phyloP scores from a whole-genome alignment of 768 basidiomycete species.

The Lactarius sp. region DNA sequence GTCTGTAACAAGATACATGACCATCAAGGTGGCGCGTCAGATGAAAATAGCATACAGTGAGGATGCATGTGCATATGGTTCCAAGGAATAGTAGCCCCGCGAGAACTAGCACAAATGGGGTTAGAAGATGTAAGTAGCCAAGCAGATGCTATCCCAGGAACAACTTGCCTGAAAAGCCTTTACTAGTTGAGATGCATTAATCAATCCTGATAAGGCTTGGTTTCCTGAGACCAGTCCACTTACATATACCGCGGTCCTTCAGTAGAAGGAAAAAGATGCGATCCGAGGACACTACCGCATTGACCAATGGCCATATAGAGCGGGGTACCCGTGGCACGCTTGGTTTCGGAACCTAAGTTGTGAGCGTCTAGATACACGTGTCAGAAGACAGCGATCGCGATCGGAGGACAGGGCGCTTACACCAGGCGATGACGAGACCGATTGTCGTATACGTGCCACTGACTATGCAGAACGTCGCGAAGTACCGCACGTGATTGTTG shows the following conservation, averaged over 20 bases:
- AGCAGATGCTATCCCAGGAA: not conserved
- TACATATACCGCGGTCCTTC: constrained; percentile 66
- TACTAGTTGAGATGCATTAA: constrained; percentile 33
- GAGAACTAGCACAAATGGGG: constrained; percentile 34
- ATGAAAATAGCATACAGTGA: constrained; percentile 38
- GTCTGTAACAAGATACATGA: constrained; percentile 35
- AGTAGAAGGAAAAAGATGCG: constrained; percentile 61
- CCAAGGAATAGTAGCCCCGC: constrained; percentile 53
- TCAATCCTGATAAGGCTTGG: not conserved
- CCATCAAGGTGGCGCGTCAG: not conserved
- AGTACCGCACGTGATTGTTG: constrained; percentile 65
- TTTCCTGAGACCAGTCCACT: not conserved
- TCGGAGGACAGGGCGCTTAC: constrained; percentile 37
- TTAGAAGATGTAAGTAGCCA: constrained; percentile 2
- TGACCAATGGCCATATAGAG: constrained; percentile 80
- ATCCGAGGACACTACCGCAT: constrained; percentile 70
- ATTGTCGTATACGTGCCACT: constrained; percentile 75
- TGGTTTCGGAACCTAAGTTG: constrained; percentile 73
- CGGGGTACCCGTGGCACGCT: constrained; percentile 70
- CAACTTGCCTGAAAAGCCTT: constrained; percentile 52
- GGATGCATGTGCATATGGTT: constrained; percentile 46
- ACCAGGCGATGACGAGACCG: constrained; percentile 73
- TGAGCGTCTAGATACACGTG: constrained; percentile 48
- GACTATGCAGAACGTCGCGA: constrained; percentile 73
- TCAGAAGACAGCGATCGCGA: constrained; percentile 5